Evolutionary conservation across 352 stramenopile species (phyloP).

Genomic region (Pythium pyrilobum): DNA sequence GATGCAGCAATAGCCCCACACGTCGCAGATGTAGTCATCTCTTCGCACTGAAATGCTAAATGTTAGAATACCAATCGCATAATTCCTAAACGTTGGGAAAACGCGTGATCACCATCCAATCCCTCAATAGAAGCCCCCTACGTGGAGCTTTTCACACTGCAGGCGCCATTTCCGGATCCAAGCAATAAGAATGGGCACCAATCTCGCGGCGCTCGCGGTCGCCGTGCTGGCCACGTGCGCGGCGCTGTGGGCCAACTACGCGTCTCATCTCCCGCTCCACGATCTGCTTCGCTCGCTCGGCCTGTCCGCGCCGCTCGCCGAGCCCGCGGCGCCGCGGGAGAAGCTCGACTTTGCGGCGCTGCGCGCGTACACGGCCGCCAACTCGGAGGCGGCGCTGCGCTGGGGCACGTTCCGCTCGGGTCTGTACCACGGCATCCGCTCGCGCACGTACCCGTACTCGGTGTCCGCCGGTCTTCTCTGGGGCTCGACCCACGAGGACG

Average conservation of each 20-base stretch:
- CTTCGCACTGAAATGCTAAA: too few relatives aligned
- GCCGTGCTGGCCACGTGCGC: conserved; percentile 8
- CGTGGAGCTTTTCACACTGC: conserved; percentile 4
- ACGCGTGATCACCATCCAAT: too few relatives aligned
- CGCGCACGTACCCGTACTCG: conserved; percentile 51
- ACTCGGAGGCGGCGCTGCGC: conserved; percentile 31
- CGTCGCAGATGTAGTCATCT: not conserved
- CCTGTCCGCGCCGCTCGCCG: not conserved
- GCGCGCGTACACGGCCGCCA: conserved; percentile 25
- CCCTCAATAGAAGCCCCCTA: conserved; percentile 1
- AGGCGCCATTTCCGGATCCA: too few relatives aligned
- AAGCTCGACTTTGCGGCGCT: conserved; percentile 32
- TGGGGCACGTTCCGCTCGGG: conserved; percentile 78
- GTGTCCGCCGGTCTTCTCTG: conserved; percentile 74
- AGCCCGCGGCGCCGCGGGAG: not conserved
- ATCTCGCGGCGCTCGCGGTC: not conserved
- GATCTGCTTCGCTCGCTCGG: not conserved
- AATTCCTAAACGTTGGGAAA: not conserved
- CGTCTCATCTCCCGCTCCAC: not conserved
- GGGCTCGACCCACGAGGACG: conserved; percentile 57
- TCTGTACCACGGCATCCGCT: conserved; percentile 77
- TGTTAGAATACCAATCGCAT: too few relatives aligned
- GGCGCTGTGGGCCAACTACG: conserved; percentile 10
- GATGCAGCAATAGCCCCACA: too few relatives aligned
- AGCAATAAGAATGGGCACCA: not conserved